These are phyloP conservation scores for Pyrenochaeta sp. DNA, from an alignment of 2,329 filamentous ascomycete genomes.

Conservation along the genomic window DNA sequence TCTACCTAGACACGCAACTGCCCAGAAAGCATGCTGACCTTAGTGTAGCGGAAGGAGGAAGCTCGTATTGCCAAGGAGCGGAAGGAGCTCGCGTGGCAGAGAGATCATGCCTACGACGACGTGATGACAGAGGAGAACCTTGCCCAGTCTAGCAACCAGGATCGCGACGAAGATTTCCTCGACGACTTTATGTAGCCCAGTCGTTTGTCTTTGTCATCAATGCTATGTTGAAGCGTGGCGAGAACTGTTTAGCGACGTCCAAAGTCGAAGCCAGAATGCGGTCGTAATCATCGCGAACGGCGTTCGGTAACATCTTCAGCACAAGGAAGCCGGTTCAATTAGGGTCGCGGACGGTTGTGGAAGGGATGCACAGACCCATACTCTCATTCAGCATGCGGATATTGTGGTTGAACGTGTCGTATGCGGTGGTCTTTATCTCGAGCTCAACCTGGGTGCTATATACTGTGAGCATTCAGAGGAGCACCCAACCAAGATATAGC, in stretches of 20 bases:
- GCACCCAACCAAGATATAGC: neutral
- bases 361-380: constrained; percentile 68
- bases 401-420: constrained; percentile 72
- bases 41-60: constrained; percentile 76
- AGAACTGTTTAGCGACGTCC: neutral
- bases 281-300: neutral
- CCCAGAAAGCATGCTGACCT: neutral
- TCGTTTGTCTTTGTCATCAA: neutral
- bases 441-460: constrained; percentile 35
- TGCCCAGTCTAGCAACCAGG: constrained; percentile 81
- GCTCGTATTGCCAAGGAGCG: constrained; percentile 77
- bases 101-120: constrained; percentile 98
- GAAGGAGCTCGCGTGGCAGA: constrained; percentile 90
- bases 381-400: constrained; percentile 77
- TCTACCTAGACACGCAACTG: neutral
- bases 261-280: neutral
- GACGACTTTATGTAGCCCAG: constrained; percentile 75
- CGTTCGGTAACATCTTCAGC: constrained; percentile 12
- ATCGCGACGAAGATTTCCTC: constrained; percentile 77
- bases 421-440: constrained; percentile 52
- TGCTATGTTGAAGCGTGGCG: neutral
- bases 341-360: constrained; percentile 41
- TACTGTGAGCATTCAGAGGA: constrained; percentile 1
- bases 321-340: constrained; percentile 15
- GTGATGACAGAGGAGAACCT: constrained; percentile 85